A percentile compares a stretch with the other conserved stretches of the same genome.
phyloP scores from a whole-genome alignment of 306 rosid genomes.

The Lupinus albus region DNA sequence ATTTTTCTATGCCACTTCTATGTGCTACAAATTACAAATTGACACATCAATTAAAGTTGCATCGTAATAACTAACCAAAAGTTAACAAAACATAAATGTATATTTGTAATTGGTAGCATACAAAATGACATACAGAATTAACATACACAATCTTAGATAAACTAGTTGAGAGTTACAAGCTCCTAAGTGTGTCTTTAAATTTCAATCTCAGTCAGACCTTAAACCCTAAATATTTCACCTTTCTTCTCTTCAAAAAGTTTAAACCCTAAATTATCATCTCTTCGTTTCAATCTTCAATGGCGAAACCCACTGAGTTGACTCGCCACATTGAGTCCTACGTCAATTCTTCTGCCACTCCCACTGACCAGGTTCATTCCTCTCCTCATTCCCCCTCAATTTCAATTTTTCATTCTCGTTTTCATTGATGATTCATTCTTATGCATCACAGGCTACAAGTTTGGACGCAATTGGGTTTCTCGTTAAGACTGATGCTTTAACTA shows the following conservation, averaged over 20 bases:
- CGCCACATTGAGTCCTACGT: constrained; percentile 74
- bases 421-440: constrained; percentile 35
- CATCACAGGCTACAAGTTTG: constrained; percentile 65
- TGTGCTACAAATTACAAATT: too few species aligned
- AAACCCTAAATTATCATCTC: constrained; percentile 38
- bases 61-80: too few species aligned
- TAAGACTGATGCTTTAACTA: constrained; percentile 59
- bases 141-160: too few species aligned
- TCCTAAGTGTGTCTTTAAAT: background rate
- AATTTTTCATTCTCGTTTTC: background rate
- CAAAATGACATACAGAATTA: too few species aligned
- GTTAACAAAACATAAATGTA: too few species aligned
- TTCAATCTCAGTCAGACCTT: constrained; percentile 1
- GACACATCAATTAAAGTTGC: too few species aligned
- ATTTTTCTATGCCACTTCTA: too few species aligned
- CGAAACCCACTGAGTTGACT: constrained; percentile 52
- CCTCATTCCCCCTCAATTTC: background rate
- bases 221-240: constrained; percentile 47
- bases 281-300: constrained; percentile 51
- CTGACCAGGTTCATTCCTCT: constrained; percentile 62
- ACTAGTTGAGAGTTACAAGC: too few species aligned
- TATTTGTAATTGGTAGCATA: too few species aligned
- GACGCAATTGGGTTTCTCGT: constrained; percentile 62
- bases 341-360: constrained; percentile 61
- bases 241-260: constrained; percentile 20